Percentiles rank a stretch among this genome's conserved stretches.
Evolutionary conservation across 2,329 filamentous ascomycete species (phyloP).

Genomic region (Ascochyta pisi): DNA sequence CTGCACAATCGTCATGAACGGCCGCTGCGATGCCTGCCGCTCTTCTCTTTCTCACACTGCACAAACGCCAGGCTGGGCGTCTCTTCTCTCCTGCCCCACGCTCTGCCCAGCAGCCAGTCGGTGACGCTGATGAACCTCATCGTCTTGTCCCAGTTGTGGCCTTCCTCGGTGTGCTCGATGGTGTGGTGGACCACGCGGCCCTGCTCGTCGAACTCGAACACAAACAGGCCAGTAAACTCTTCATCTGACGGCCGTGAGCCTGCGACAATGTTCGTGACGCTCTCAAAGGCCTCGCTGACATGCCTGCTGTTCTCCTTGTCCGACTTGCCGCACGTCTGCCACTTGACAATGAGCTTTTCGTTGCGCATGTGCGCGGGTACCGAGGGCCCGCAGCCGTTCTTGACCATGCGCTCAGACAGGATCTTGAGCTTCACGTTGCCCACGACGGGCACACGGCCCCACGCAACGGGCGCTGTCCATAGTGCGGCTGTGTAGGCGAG

Average conservation of each 20-base stretch:
- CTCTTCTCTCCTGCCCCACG: constrained; percentile 61
- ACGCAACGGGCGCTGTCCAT: constrained; percentile 95
- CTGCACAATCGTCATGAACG: background rate
- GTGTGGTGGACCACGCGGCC: constrained; percentile 86
- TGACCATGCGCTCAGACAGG: constrained; percentile 84
- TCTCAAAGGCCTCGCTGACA: constrained; percentile 59
- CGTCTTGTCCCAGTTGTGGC: constrained; percentile 81
- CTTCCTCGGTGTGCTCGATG: constrained; percentile 90
- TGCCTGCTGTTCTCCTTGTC: constrained; percentile 54
- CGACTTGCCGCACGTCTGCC: constrained; percentile 73
- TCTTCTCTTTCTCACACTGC: constrained; percentile 25
- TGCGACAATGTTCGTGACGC: constrained; percentile 63
- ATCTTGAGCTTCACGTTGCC: constrained; percentile 90
- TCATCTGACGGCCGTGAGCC: constrained; percentile 57
- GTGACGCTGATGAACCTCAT: constrained; percentile 88
- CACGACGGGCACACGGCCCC: constrained; percentile 89
- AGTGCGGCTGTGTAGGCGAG: constrained; percentile 91
- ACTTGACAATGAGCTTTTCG: constrained; percentile 89
- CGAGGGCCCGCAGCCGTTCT: constrained; percentile 55
- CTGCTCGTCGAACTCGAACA: constrained; percentile 92
- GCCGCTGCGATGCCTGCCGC: background rate
- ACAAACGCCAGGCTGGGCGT: constrained; percentile 53
- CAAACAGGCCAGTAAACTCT: constrained; percentile 89
- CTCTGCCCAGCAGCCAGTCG: constrained; percentile 89
- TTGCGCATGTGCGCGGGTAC: constrained; percentile 54